A percentile compares a stretch with the other conserved stretches of the same genome.
Evolutionary conservation across 75 land plant genomes (phyloP).

Genomic region (Adiantum capillusveneris): DNA sequence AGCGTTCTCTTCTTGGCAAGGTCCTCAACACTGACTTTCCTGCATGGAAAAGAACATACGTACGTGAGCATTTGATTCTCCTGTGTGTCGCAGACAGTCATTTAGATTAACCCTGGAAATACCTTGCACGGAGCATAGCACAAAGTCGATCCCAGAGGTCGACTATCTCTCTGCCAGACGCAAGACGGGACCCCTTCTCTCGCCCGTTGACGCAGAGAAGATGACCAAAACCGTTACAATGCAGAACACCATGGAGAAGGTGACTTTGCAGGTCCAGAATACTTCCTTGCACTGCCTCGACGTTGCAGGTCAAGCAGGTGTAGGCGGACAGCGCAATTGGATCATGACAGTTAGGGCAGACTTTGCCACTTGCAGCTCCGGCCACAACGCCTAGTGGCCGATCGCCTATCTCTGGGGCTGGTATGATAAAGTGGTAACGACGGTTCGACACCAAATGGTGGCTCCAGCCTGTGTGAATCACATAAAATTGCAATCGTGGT

Average conservation of each 20-base stretch:
- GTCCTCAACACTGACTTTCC: conserved; percentile 81
- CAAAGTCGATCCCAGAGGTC: conserved; percentile 82
- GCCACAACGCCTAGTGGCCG: background rate
- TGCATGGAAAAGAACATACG: conserved; percentile 13
- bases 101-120: background rate
- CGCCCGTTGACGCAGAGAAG: conserved; percentile 59
- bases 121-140: conserved; percentile 58
- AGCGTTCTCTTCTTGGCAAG: conserved; percentile 56
- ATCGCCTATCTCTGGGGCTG: conserved; percentile 32
- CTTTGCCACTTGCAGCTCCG: background rate
- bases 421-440: conserved; percentile 68
- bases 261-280: conserved; percentile 34
- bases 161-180: conserved; percentile 72
- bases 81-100: too few species aligned
- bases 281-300: conserved; percentile 3
- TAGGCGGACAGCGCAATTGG: background rate
- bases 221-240: conserved; percentile 81
- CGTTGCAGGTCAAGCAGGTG: conserved; percentile 5
- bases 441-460: conserved; percentile 60
- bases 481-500: background rate
- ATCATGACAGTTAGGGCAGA: conserved; percentile 16
- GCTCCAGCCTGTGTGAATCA: conserved; percentile 57
- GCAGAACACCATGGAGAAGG: conserved; percentile 63
- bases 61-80: too few species aligned
- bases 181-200: conserved; percentile 53